Percentiles rank a stretch among this genome's conserved stretches.
Conservation (phyloP, 768 basidiomycete genomes). For the Gloeopeniophorella convolvens region DNA sequence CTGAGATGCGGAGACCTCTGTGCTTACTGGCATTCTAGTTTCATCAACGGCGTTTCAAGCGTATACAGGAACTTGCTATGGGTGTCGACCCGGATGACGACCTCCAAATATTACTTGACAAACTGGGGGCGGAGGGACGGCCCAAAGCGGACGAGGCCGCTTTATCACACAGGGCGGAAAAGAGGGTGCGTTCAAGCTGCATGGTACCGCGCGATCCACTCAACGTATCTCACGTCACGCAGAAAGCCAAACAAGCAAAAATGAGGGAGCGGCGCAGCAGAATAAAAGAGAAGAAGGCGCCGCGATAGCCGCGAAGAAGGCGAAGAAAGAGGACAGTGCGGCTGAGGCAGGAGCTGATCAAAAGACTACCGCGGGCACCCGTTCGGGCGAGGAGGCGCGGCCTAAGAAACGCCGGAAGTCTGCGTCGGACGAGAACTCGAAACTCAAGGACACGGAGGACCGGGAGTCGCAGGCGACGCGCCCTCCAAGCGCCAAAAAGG, state of each 20-base stretch:
- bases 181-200: conserved; percentile 41
- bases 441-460: too few relatives aligned
- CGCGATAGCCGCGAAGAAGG: conserved; percentile 28
- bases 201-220: not conserved
- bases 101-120: conserved; percentile 36
- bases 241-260: conserved; percentile 43
- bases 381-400: not conserved
- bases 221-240: not conserved
- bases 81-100: conserved; percentile 37
- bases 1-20: conserved; percentile 16
- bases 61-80: conserved; percentile 39
- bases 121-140: conserved; percentile 5
- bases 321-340: conserved; percentile 12
- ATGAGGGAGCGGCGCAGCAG: conserved; percentile 44
- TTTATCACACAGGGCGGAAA: conserved; percentile 54
- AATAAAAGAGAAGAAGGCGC: conserved; percentile 39
- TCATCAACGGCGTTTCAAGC: conserved; percentile 54
- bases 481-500: not conserved
- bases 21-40: conserved; percentile 35
- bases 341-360: not conserved
- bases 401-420: not conserved
- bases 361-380: not conserved
- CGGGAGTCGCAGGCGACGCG: too few relatives aligned
- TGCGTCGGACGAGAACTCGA: not conserved
- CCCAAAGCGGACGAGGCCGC: conserved; percentile 3